Evolutionary conservation across 306 rosid species (phyloP), one percentile per base, ranked within the genome.

Genomic region (Fragaria iinumae): DNA sequence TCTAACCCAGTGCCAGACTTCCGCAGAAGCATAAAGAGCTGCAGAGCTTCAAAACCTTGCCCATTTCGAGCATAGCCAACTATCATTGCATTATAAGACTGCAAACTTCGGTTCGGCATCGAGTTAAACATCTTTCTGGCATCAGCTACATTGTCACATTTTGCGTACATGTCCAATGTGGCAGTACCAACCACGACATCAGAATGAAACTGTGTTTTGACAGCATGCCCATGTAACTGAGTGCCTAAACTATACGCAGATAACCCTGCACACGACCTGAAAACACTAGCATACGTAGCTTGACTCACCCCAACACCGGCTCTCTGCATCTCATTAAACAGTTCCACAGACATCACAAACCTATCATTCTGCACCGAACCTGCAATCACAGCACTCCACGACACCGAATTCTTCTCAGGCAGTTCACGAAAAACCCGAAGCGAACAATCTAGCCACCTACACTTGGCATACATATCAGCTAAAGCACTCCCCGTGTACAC

Each of bases 161-260:
- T 93, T 60, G 91, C 93, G 75, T 93, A 93, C 98, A 93, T 91
- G 85, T 91, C 98, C 73, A 91, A 71, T 49, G 86, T 90, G n/a
- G 97, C 98, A 53, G 97, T 91, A 69, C 93, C 97, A 50, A 91
- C 93, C 17, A 93, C 79, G 69, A 82, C 76, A 84, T 93, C 98
- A 3, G 77, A 79, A 75, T 86, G 90, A 74, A 89, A 93, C 56
- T 69, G 69, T 16, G 87, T 52, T 87, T 93, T 93, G 56, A 91
- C 68, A 64, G 95, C 82, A 53, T 87, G 95, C 32, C 87, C 91
- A 36, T 93, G 98, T 87, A 93, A 82, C 80, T 93, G 98, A 29
- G 79, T 79, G 64, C 98, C 98, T 1, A 89, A 82, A 48, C 78
- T 80, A 48, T 79, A 81, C 17, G 89, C 88, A 75, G 88, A 86